A percentile compares a stretch with the other conserved stretches of the same genome.
phyloP scores from a whole-genome alignment of 345 rosid species.

The Conringia planisiliqua region DNA sequence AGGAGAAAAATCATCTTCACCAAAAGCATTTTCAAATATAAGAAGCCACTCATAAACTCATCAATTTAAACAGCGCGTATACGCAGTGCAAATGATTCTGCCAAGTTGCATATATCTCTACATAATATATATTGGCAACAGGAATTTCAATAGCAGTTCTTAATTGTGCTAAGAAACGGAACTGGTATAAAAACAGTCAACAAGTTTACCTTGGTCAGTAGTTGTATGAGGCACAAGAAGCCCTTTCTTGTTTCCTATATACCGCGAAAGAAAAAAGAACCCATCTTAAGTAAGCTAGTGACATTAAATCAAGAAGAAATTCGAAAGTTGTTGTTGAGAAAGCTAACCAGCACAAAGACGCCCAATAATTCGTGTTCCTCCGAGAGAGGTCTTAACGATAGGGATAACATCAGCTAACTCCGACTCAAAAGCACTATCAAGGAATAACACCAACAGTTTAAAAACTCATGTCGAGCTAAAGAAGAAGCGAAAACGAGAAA shows the following conservation, averaged over 20 bases:
- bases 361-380: conserved; percentile 79
- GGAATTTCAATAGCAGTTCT: not conserved
- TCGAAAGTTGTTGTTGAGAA: not conserved
- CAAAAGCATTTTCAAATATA: not conserved
- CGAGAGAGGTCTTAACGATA: conserved; percentile 84
- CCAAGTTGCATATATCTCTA: not conserved
- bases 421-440: conserved; percentile 65
- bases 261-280: not conserved
- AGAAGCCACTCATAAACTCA: not conserved
- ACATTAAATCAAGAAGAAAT: not conserved
- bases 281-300: not conserved
- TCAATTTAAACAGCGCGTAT: not conserved
- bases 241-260: conserved; percentile 85
- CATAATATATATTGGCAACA: not conserved
- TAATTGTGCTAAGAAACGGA: not conserved
- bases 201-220: conserved; percentile 79
- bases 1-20: not conserved
- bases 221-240: conserved; percentile 93
- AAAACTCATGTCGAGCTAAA: not conserved
- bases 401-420: conserved; percentile 86
- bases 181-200: not conserved
- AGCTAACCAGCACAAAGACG: conserved; percentile 77
- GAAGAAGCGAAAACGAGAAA: not conserved
- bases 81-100: not conserved
- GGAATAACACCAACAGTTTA: not conserved